Conservation (phyloP, 192 early-diverging fungal species). For the Kickxella alabastrina region DNA sequence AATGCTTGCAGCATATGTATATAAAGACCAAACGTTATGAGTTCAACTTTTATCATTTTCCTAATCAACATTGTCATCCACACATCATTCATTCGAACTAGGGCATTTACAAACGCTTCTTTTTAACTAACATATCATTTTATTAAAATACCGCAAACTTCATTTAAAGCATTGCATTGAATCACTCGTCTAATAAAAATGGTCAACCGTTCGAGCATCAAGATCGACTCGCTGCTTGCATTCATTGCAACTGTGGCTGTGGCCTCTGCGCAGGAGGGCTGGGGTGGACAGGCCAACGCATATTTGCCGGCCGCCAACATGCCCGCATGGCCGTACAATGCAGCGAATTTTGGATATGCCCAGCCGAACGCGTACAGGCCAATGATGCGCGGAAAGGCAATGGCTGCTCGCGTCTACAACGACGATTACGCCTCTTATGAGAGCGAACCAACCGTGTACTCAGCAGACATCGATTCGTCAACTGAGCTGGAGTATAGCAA, state of each 20-base stretch:
- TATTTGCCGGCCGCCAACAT: conserved; percentile 1
- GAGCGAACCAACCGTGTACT: neutral
- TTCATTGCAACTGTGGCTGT: conserved; percentile 15
- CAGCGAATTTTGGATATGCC: neutral
- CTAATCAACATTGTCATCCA: too few relatives aligned
- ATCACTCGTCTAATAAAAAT: conserved; percentile 12
- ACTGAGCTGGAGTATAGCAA: conserved; percentile 10
- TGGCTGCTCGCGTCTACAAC: conserved; percentile 11
- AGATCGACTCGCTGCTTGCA: conserved; percentile 23
- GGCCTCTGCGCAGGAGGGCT: conserved; percentile 17
- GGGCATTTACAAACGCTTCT: too few relatives aligned
- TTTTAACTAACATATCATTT: neutral
- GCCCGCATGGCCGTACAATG: neutral
- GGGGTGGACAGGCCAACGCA: conserved; percentile 14
- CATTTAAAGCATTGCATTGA: too few relatives aligned
- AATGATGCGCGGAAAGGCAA: conserved; percentile 17
- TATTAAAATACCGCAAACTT: too few relatives aligned
- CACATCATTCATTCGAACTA: too few relatives aligned
- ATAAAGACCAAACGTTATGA: too few relatives aligned
- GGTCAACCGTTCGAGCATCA: conserved; percentile 21
- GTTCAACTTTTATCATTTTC: too few relatives aligned
- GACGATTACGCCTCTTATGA: conserved; percentile 1
- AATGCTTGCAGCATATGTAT: too few relatives aligned
- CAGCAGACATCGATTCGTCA: conserved; percentile 10
- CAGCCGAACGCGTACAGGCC: too few relatives aligned